These are phyloP conservation scores for Ballota nigra DNA, from an alignment of 257 asterid species.

Conservation along the genomic window DNA sequence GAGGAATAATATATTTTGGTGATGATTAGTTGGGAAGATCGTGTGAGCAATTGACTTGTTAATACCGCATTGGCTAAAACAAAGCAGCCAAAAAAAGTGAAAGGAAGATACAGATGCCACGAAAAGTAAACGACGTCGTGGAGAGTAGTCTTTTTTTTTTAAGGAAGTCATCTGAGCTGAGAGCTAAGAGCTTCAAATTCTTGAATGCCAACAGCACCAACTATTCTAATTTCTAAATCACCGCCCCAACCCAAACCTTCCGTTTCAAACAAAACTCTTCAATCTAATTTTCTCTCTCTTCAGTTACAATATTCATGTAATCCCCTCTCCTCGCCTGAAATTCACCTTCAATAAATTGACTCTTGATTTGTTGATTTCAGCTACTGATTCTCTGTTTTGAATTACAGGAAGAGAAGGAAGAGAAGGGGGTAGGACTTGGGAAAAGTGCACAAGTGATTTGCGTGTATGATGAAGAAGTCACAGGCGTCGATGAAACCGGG, in stretches of 20 bases:
- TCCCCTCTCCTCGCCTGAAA: constrained; percentile 11
- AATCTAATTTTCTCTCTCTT: constrained; percentile 18
- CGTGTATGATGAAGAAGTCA: constrained; percentile 38
- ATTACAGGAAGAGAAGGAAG: constrained; percentile 43
- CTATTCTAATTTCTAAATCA: constrained; percentile 9
- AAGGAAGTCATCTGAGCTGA: background rate
- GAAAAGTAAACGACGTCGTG: constrained; percentile 27
- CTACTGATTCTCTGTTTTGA: background rate
- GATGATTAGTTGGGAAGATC: background rate
- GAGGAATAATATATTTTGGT: too few species aligned
- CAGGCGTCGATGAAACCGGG: constrained; percentile 42
- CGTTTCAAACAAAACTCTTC: constrained; percentile 24
- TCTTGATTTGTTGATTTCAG: background rate
- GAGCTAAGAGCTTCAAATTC: background rate
- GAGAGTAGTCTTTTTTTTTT: too few species aligned
- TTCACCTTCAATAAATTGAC: background rate
- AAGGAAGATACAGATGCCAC: background rate
- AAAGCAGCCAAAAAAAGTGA: background rate
- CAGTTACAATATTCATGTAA: constrained; percentile 19
- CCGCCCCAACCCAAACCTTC: constrained; percentile 29
- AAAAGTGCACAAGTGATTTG: constrained; percentile 2
- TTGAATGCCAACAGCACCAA: constrained; percentile 7
- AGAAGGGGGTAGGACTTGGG: constrained; percentile 32
- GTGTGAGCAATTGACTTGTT: background rate
- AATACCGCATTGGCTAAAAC: background rate